These are phyloP conservation scores for Capsicum chinense DNA, from an alignment of 257 asterid species.

Conservation along the genomic window DNA sequence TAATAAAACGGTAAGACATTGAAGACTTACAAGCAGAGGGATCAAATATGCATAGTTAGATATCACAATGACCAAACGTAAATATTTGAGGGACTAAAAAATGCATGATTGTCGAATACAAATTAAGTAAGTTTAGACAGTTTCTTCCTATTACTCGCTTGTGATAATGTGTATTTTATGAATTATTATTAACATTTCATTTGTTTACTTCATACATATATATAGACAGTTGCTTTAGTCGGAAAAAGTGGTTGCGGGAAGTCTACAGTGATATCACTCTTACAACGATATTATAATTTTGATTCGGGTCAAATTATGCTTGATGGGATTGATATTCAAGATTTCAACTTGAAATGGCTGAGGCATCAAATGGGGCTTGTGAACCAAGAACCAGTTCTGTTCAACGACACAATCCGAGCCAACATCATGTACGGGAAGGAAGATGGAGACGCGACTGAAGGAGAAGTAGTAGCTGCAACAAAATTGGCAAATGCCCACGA, in stretches of 20 bases:
- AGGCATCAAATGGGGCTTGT: conserved; percentile 82
- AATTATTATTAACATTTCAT: not conserved
- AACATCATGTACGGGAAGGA: conserved; percentile 74
- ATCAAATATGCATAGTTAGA: no score
- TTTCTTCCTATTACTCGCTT: not conserved
- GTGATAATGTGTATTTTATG: not conserved
- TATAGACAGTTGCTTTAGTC: conserved; percentile 70
- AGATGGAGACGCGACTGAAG: conserved; percentile 56
- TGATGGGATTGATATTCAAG: conserved; percentile 62
- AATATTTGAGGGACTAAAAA: no score
- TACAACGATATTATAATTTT: conserved; percentile 65
- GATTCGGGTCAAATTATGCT: conserved; percentile 62
- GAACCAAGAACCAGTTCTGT: conserved; percentile 74
- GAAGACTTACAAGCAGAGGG: no score
- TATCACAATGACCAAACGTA: no score
- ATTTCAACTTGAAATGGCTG: conserved; percentile 62
- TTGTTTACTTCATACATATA: not conserved
- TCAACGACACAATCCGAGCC: conserved; percentile 63
- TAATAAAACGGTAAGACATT: no score
- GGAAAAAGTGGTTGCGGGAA: conserved; percentile 91
- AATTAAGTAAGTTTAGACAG: no score
- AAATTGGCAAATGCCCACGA: conserved; percentile 76
- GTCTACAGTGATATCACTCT: conserved; percentile 62
- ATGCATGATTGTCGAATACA: no score
- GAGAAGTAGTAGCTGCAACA: conserved; percentile 64